A percentile compares a stretch with the other conserved stretches of the same genome.
These are phyloP conservation scores for Neoconidiobolus thromboides DNA, from an alignment of 371 early-diverging fungal genomes.

Conservation along the genomic window DNA sequence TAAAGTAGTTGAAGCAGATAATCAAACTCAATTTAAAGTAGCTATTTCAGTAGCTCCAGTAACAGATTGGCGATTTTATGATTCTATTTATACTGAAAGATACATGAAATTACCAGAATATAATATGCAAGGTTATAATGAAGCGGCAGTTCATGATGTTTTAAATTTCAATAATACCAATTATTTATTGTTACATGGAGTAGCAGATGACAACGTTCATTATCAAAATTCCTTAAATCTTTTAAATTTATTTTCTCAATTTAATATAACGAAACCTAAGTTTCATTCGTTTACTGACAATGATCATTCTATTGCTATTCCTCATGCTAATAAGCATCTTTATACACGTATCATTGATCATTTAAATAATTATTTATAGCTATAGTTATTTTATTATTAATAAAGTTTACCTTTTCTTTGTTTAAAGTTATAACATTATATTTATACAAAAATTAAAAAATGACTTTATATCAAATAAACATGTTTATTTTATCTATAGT, in stretches of 20 bases:
- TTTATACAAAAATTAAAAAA: too few species aligned
- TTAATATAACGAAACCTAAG: slow-evolving; percentile 26
- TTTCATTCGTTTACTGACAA: slow-evolving; percentile 70
- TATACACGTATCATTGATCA: neutral
- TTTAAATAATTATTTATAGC: neutral
- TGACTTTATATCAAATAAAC: too few species aligned
- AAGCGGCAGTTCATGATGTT: slow-evolving; percentile 60
- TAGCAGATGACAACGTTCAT: slow-evolving; percentile 85
- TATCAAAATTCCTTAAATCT: slow-evolving; percentile 70
- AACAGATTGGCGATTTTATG: slow-evolving; percentile 74
- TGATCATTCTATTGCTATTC: slow-evolving; percentile 56
- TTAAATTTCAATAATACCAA: slow-evolving; percentile 56
- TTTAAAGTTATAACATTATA: too few species aligned
- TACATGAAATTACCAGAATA: slow-evolving; percentile 76
- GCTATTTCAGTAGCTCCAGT: slow-evolving; percentile 95
- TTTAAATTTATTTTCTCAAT: slow-evolving; percentile 30
- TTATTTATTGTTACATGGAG: slow-evolving; percentile 80
- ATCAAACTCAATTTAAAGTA: slow-evolving; percentile 51
- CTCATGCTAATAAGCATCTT: neutral
- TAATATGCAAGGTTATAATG: slow-evolving; percentile 58
- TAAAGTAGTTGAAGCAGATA: slow-evolving; percentile 67
- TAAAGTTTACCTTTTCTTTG: too few species aligned
- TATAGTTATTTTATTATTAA: too few species aligned
- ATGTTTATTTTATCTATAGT: too few species aligned
- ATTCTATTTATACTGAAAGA: slow-evolving; percentile 90